A percentile compares a stretch with the other conserved stretches of the same genome.
These are phyloP conservation scores for Cordyceps militaris DNA, from an alignment of 2,329 filamentous ascomycete species.

Conservation along the genomic window DNA sequence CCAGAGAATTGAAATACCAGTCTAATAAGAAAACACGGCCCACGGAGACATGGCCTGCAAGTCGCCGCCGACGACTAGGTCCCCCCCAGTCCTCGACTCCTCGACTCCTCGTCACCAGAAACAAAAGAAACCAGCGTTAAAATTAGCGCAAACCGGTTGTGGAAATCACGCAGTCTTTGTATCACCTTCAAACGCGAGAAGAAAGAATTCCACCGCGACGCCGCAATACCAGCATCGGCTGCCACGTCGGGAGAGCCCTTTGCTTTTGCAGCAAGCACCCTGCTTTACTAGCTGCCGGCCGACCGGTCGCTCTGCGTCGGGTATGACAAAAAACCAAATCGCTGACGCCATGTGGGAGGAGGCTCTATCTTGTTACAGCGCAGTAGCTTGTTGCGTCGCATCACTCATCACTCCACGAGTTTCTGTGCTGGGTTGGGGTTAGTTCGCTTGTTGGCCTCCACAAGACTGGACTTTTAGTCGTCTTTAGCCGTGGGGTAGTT, in stretches of 20 bases:
- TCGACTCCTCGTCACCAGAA: too few species aligned
- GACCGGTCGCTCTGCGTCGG: neutral
- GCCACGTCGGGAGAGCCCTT: neutral
- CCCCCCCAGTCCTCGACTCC: too few species aligned
- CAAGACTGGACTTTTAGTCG: neutral
- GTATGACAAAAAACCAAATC: neutral
- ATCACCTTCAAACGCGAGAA: neutral
- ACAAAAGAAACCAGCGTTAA: neutral
- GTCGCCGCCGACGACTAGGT: neutral
- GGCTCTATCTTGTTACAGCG: neutral
- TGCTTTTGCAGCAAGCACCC: neutral
- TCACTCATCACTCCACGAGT: conserved; percentile 7
- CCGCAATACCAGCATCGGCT: neutral
- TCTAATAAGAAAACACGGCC: too few species aligned
- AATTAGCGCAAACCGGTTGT: neutral
- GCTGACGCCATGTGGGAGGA: conserved; percentile 1
- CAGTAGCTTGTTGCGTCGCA: neutral
- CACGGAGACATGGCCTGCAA: too few species aligned
- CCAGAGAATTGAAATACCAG: too few species aligned
- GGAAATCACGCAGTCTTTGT: neutral
- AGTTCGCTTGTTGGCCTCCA: neutral
- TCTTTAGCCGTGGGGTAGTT: neutral
- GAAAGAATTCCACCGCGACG: neutral
- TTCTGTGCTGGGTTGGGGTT: neutral
- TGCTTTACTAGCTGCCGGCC: neutral